Evolutionary conservation across 106 monocot genomes (phyloP).

Genomic region (Hemerocallis citrina): DNA sequence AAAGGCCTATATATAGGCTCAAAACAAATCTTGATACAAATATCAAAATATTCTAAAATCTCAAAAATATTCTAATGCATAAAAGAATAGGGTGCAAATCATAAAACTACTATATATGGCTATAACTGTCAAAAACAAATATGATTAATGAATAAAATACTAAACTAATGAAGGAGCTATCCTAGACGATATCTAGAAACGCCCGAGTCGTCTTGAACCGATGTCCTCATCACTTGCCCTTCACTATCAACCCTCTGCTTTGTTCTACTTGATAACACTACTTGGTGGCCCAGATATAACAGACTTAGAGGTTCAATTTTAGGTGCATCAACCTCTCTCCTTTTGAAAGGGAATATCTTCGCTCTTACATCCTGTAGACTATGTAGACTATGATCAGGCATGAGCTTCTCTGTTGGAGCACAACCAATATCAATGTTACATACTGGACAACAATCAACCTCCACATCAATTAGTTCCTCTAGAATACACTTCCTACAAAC

Average conservation of each 20-base stretch:
- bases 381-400: slow-evolving; percentile 38
- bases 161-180: no score
- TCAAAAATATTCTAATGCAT: no score
- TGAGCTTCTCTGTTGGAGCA: slow-evolving; percentile 68
- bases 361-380: slow-evolving; percentile 81
- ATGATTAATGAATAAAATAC: no score
- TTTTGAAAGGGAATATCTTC: slow-evolving; percentile 83
- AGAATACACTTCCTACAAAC: slow-evolving; percentile 96
- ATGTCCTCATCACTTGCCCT: no score
- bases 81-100: no score
- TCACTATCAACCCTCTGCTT: slow-evolving; percentile 22
- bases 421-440: slow-evolving; percentile 72
- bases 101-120: no score
- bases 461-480: slow-evolving; percentile 69
- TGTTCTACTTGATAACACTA: slow-evolving; percentile 39
- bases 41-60: no score
- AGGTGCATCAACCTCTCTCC: slow-evolving; percentile 47
- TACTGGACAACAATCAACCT: slow-evolving; percentile 72
- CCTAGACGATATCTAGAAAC: no score
- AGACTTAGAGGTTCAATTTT: slow-evolving; percentile 42
- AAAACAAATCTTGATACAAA: no score
- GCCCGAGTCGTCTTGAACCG: no score
- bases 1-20: no score
- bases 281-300: slow-evolving; percentile 36
- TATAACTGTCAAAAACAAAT: no score